Evolutionary conservation across 768 basidiomycete species (phyloP).

Genomic region (Cubamyces sp.): DNA sequence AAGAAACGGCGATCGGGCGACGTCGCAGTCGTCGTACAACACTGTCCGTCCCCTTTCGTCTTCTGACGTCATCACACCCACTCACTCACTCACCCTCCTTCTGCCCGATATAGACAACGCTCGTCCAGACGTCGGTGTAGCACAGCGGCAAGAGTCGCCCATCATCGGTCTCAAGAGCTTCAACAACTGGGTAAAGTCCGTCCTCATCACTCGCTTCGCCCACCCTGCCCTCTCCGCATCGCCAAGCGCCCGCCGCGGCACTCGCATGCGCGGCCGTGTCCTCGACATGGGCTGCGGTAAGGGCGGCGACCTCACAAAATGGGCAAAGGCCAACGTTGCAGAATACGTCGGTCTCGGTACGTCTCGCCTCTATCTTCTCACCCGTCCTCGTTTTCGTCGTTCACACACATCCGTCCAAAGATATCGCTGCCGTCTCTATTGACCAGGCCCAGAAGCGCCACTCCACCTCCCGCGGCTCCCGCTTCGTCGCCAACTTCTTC

Average conservation of each 20-base stretch:
- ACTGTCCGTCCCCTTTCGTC: slow-evolving; percentile 59
- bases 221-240: slow-evolving; percentile 64
- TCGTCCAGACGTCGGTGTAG: slow-evolving; percentile 88
- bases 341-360: slow-evolving; percentile 84
- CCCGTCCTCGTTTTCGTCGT: slow-evolving; percentile 16
- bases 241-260: slow-evolving; percentile 36
- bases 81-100: background rate
- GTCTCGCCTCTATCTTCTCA: slow-evolving; percentile 38
- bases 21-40: slow-evolving; percentile 71
- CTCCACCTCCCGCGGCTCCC: slow-evolving; percentile 55
- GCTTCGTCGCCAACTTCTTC: slow-evolving; percentile 81
- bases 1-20: slow-evolving; percentile 60
- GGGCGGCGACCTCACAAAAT: slow-evolving; percentile 96
- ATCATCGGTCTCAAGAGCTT: slow-evolving; percentile 97
- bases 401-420: slow-evolving; percentile 43
- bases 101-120: slow-evolving; percentile 72
- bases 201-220: slow-evolving; percentile 89
- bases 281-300: slow-evolving; percentile 99
- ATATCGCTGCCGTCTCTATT: slow-evolving; percentile 88
- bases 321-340: slow-evolving; percentile 82
- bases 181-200: slow-evolving; percentile 99
- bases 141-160: slow-evolving; percentile 83
- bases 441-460: slow-evolving; percentile 80
- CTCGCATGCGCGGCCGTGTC: slow-evolving; percentile 65
- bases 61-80: slow-evolving; percentile 15